Base-by-base conservation (phyloP, 2,329 filamentous ascomycete genomes). In the Fusarium sp. region DNA sequence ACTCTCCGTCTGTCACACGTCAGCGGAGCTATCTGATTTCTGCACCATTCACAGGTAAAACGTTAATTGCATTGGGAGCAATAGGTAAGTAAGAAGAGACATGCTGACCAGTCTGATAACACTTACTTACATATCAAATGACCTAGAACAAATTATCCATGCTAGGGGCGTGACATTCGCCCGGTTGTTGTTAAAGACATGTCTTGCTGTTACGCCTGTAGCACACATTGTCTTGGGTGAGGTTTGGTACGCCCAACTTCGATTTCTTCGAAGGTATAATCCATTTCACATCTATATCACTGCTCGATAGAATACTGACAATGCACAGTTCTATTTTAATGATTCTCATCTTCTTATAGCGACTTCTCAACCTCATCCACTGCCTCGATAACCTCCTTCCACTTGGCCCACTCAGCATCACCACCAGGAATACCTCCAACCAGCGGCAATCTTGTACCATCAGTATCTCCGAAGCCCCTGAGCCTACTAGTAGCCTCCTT, bases 401-500 rank as follows among this genome's bases (percentile, higher is more conserved):
- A 86, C 67, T 81, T 84, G 13, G 79, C 83, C 88, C 87, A 90
- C 75, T 89, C 86, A 8, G 76, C 81, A 46, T 87, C 87, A 22
- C 85, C 87, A 2, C 86, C 86, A 1, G 86, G 84, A 59, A 91
- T 83, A 2, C 87, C 87, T 2, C 87, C 87, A 40, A 81, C 78
- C 40, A 91, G 79, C 4, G 89, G 89, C 68, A 91, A 74, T 59
- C 89, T 81, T 9, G 86, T 88, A 15, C 88, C 88, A 63, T 89
- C 87, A 58, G 80, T 77, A 55, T 88, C 87, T 2, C 89, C 89
- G 58, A 90, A 82, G 0, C 86, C 85, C 64, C 88, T 82, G n/a
- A 90, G 79, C 44, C 88, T 80, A 62, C 84, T 85, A 8, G 88
- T 82, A 1, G 85, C 88, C 79, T 92, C 89, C 77, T 90, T 91